Conservation (phyloP, 1,284 basidiomycete genomes). For the Heterobasidion parviporum region DNA sequence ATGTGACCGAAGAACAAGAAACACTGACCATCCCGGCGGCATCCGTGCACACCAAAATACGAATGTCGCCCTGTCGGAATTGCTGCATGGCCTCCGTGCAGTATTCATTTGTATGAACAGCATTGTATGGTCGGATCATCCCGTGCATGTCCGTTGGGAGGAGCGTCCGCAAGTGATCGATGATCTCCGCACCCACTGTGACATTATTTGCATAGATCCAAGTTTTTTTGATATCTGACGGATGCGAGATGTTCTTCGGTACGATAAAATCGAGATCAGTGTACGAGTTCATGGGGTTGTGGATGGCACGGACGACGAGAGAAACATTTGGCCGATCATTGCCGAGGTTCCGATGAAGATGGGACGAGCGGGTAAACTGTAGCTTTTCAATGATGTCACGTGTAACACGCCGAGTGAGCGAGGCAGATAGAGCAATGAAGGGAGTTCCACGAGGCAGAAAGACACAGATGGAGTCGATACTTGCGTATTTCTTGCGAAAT, state of each 20-base stretch:
- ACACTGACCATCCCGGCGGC: constrained; percentile 17
- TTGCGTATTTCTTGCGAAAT: constrained; percentile 31
- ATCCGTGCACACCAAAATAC: constrained; percentile 24
- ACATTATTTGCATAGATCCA: constrained; percentile 18
- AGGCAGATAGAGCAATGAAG: constrained; percentile 30
- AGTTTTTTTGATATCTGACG: constrained; percentile 11
- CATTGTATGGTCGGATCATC: constrained; percentile 14
- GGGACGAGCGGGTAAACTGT: constrained; percentile 15
- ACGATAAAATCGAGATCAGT: constrained; percentile 30
- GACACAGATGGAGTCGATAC: constrained; percentile 24
- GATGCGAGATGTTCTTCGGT: constrained; percentile 1
- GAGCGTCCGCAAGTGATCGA: constrained; percentile 10
- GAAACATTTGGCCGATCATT: constrained; percentile 33
- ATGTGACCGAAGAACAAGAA: neutral
- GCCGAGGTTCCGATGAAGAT: constrained; percentile 19
- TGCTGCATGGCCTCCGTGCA: constrained; percentile 8
- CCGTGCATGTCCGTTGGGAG: neutral
- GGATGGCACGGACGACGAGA: constrained; percentile 26
- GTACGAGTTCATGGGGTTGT: constrained; percentile 27
- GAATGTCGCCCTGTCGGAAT: constrained; percentile 10
- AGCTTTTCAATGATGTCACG: constrained; percentile 24
- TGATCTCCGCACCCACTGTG: constrained; percentile 11
- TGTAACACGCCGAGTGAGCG: constrained; percentile 23
- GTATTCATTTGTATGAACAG: constrained; percentile 10
- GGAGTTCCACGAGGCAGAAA: constrained; percentile 25